Conservation (phyloP, 257 asterid genomes). For the Solanum piurae region DNA sequence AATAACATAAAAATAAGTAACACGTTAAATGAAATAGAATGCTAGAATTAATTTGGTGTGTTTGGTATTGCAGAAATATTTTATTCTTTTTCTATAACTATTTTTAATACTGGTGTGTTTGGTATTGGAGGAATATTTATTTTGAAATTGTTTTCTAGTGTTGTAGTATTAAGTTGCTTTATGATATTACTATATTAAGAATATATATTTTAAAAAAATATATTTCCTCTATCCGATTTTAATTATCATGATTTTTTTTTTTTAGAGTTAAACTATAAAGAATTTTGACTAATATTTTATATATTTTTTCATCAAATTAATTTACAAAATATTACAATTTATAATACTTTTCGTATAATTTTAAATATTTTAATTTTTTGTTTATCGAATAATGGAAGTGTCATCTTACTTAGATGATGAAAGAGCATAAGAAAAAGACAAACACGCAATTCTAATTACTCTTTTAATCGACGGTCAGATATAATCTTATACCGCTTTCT, state of each 20-base stretch:
- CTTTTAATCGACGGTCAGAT: conserved; percentile 19
- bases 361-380: not conserved
- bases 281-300: too few relatives aligned
- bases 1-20: not conserved
- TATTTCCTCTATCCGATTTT: not conserved
- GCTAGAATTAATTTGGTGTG: not conserved
- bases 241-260: too few relatives aligned
- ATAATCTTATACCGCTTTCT: conserved; percentile 7
- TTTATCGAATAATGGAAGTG: not conserved
- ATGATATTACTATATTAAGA: not conserved
- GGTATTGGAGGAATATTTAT: not conserved
- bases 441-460: conserved; percentile 1
- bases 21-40: not conserved
- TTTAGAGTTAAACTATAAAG: not conserved
- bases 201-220: too few relatives aligned
- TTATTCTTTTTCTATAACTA: not conserved
- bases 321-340: too few relatives aligned
- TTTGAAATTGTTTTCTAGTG: not conserved
- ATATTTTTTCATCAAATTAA: too few relatives aligned
- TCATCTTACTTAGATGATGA: not conserved
- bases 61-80: not conserved
- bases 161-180: not conserved
- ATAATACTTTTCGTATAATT: too few relatives aligned
- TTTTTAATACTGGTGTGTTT: not conserved
- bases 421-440: not conserved